These are phyloP conservation scores for Uronychia setigera DNA, from an alignment of 73 alveolate genomes.

Conservation along the genomic window DNA sequence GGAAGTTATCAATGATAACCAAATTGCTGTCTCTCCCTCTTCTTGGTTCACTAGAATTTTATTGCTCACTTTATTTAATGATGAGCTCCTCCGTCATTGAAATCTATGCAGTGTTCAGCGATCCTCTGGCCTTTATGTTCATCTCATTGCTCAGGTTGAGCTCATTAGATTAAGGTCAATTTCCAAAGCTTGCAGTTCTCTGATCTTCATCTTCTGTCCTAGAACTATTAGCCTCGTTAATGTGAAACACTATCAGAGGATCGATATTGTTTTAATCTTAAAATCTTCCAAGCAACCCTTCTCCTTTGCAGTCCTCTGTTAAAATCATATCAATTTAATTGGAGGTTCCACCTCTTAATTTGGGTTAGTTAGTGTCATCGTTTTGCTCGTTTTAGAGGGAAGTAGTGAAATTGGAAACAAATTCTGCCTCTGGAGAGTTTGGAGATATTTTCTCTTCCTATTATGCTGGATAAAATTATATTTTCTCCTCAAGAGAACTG, in stretches of 20 bases:
- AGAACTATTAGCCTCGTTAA: no score
- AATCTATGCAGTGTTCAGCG: no score
- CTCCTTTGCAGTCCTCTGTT: background rate
- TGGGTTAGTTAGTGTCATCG: background rate
- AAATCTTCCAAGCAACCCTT: background rate
- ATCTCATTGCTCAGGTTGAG: background rate
- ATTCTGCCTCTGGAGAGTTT: no score
- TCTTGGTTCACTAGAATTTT: background rate
- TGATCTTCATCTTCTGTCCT: background rate
- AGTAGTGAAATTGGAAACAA: background rate
- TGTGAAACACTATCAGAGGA: no score
- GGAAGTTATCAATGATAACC: background rate
- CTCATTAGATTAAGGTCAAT: background rate
- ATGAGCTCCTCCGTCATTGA: no score
- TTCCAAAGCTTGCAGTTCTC: background rate
- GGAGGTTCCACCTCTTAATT: background rate
- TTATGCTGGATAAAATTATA: background rate
- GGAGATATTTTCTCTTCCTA: background rate
- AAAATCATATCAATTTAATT: background rate
- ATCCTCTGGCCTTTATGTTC: background rate
- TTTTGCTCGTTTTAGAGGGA: background rate
- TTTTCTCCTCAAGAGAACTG: background rate
- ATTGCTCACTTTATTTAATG: no score
- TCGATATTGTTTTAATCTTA: background rate
- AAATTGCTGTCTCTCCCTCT: background rate